Evolutionary conservation across 2,329 filamentous ascomycete species (phyloP), one percentile per base, ranked within the genome.

Genomic region (Chaetomiaceae sp.): DNA sequence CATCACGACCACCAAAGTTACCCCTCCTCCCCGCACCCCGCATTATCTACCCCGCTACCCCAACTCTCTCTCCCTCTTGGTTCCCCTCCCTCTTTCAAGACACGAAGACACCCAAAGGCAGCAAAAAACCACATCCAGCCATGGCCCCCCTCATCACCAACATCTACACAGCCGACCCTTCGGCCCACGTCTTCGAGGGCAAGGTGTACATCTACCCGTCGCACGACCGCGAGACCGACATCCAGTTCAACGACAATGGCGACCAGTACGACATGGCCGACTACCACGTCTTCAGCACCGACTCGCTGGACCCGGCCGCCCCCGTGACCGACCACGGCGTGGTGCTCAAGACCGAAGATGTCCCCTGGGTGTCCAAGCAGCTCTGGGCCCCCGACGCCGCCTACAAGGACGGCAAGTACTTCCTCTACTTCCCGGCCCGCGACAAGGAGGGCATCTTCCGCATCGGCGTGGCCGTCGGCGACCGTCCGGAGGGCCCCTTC

Each of bases 221-320:
- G 19, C 86, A 91, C 70, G 86, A 91, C 68, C 79, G 85, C 58
- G 83, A 88, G 66, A 87, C 85, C 5, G 78, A 82, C 67, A 87
- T 89, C 66, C 51, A 78, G 51, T 84, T 86, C 74, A 90, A 91
- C 71, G 86, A 90, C 75, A 89, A 89, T 75, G 87, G 87, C 64
- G 86, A 89, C 70, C 87, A 90, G 66, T 90, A 89, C 66, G 87
- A 89, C 71, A 91, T 90, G 87, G 76, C 72, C 50, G 87, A 91
- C 72, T 91, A 91, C 75, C 86, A 90, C 68, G 87, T 91, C 65
- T 83, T 90, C 68, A 83, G 79, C 58, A 70, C 70, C 21, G 60
- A 66, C 10, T 72, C 70, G 23, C 68, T 80, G 51, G 76, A 80
- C 49, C 71, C 75, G 1, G 70, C 81, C 20, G 76, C 75, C 54